Conservation (phyloP, 2,329 filamentous ascomycete species). For the Acephala macrosclerotiorum region DNA sequence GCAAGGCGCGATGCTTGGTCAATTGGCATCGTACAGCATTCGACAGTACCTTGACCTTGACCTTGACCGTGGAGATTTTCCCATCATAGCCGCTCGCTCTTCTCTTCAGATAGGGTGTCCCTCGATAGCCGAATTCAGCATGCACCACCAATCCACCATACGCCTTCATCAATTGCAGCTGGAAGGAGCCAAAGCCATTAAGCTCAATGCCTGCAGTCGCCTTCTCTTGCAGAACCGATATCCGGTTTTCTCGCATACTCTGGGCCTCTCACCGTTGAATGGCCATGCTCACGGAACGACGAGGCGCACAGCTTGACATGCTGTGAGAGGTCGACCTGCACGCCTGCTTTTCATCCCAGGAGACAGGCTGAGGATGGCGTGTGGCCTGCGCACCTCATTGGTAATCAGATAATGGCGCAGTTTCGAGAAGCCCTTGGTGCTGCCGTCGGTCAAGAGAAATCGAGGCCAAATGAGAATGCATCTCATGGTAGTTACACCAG, state of each 20-base stretch:
- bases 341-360: conserved; percentile 5
- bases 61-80: neutral
- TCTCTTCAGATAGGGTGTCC: neutral
- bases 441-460: conserved; percentile 2
- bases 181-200: conserved; percentile 9
- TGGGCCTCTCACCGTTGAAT: neutral
- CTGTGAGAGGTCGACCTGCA: conserved; percentile 10
- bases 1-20: neutral
- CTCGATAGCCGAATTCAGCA: conserved; percentile 2
- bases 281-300: conserved; percentile 1
- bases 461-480: neutral
- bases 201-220: conserved; percentile 7
- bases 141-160: conserved; percentile 3
- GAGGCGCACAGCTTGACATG: conserved; percentile 2
- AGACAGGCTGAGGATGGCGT: conserved; percentile 13
- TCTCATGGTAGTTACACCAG: neutral
- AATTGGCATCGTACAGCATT: neutral
- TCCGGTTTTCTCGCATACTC: conserved; percentile 4
- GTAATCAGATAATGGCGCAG: conserved; percentile 1
- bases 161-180: conserved; percentile 5
- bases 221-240: conserved; percentile 11
- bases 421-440: conserved; percentile 6
- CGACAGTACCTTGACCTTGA: neutral
- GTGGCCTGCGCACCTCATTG: conserved; percentile 7
- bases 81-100: conserved; percentile 12